Evolutionary conservation across 2,329 filamentous ascomycete genomes (phyloP).

Genomic region (Ascosphaera pollenicola): DNA sequence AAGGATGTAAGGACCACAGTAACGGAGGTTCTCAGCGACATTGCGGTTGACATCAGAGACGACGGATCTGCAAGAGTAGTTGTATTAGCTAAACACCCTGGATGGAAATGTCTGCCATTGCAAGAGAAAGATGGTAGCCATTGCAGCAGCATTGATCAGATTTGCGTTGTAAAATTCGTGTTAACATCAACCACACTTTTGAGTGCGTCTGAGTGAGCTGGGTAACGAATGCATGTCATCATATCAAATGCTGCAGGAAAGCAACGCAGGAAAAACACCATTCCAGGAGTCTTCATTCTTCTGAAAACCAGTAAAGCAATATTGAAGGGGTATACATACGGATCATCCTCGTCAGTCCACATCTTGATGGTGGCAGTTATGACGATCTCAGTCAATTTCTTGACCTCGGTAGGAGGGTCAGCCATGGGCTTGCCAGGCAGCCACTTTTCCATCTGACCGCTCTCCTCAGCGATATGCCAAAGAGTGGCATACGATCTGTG

Average conservation of each 20-base stretch:
- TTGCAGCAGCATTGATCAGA: conserved; percentile 11
- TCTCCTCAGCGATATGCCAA: conserved; percentile 68
- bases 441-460: conserved; percentile 61
- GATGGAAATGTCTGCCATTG: conserved; percentile 4
- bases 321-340: conserved; percentile 40
- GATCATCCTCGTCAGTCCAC: conserved; percentile 79
- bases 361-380: conserved; percentile 63
- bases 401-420: conserved; percentile 54
- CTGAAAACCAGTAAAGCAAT: too few species aligned
- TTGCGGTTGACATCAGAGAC: conserved; percentile 93
- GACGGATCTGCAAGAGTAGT: conserved; percentile 37
- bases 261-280: conserved; percentile 3
- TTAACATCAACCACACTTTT: conserved; percentile 73
- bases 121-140: conserved; percentile 7
- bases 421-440: conserved; percentile 56
- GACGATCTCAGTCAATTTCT: conserved; percentile 69
- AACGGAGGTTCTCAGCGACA: conserved; percentile 70
- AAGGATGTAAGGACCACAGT: conserved; percentile 71
- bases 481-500: conserved; percentile 88
- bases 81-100: conserved; percentile 21
- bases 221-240: conserved; percentile 90
- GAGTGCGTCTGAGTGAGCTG: conserved; percentile 99
- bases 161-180: conserved; percentile 36
- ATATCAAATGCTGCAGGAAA: conserved; percentile 21
- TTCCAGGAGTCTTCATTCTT: too few species aligned